Evolutionary conservation across 345 rosid species (phyloP).

Genomic region (Stellera chamaejasme): DNA sequence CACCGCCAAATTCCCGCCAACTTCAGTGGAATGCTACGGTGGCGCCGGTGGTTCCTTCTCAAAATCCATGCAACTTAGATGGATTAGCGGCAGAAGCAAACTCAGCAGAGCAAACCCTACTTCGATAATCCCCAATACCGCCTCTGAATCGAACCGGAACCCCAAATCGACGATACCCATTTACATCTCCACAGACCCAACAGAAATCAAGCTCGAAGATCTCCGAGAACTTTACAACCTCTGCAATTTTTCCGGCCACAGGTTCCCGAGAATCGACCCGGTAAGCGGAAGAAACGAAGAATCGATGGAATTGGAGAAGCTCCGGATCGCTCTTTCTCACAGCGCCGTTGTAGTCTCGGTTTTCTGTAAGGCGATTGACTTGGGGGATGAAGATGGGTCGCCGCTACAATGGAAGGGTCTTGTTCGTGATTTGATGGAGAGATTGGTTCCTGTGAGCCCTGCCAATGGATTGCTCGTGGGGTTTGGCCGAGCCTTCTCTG

Average conservation of each 20-base stretch:
- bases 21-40: neutral
- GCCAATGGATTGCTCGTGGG: constrained; percentile 55
- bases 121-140: neutral
- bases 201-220: constrained; percentile 34
- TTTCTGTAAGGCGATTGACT: constrained; percentile 35
- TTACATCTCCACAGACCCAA: constrained; percentile 51
- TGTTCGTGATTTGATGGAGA: constrained; percentile 31
- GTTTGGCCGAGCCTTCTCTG: constrained; percentile 84
- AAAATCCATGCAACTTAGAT: constrained; percentile 43
- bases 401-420: constrained; percentile 22
- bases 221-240: constrained; percentile 36
- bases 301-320: constrained; percentile 45
- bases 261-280: constrained; percentile 34
- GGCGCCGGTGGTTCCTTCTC: constrained; percentile 9
- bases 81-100: constrained; percentile 28
- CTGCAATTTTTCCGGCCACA: constrained; percentile 64
- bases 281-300: constrained; percentile 15
- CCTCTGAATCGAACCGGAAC: constrained; percentile 5
- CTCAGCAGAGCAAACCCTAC: constrained; percentile 10
- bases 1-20: no score
- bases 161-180: constrained; percentile 36
- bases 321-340: constrained; percentile 50
- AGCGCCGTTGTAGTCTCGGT: constrained; percentile 65
- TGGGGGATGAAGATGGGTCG: constrained; percentile 3
- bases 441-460: constrained; percentile 42